Conservation (phyloP, 768 basidiomycete species). For the Tephrocybe sp. region DNA sequence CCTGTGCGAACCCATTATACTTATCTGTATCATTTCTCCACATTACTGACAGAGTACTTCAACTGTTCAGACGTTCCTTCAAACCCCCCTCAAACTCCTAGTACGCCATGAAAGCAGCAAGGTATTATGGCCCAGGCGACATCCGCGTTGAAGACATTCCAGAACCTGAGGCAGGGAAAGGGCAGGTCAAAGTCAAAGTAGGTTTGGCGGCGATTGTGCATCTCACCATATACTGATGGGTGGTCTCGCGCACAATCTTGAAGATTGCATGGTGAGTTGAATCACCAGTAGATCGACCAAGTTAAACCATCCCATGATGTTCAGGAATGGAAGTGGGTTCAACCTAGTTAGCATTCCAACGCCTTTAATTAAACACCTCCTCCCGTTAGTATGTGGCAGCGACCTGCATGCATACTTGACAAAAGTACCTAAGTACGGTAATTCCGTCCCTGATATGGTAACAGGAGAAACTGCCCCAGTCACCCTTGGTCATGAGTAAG, state of each 20-base stretch:
- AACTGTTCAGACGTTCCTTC: not conserved
- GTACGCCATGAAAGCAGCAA: constrained; percentile 40
- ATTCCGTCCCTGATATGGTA: constrained; percentile 29
- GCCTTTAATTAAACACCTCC: not conserved
- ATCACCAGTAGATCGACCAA: not conserved
- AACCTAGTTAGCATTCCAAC: not conserved
- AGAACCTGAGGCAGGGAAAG: constrained; percentile 30
- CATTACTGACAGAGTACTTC: too few species aligned
- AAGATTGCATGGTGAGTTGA: constrained; percentile 27
- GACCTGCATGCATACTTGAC: constrained; percentile 43
- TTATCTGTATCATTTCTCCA: too few species aligned
- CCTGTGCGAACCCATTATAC: too few species aligned
- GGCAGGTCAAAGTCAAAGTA: constrained; percentile 45
- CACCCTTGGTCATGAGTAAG: constrained; percentile 45
- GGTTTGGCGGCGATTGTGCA: constrained; percentile 3
- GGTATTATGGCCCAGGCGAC: constrained; percentile 41
- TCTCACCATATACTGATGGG: too few species aligned
- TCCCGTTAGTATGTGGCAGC: constrained; percentile 37
- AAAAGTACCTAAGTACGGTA: constrained; percentile 26
- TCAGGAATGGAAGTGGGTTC: constrained; percentile 30
- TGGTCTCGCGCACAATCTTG: too few species aligned
- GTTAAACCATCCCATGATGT: not conserved
- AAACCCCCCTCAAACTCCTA: not conserved
- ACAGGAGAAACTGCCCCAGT: constrained; percentile 39
- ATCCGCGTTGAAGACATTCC: constrained; percentile 41